Evolutionary conservation across 192 early-diverging fungal genomes (phyloP), one percentile per base, ranked within the genome.

Genomic region (Chytriomyces sp.): DNA sequence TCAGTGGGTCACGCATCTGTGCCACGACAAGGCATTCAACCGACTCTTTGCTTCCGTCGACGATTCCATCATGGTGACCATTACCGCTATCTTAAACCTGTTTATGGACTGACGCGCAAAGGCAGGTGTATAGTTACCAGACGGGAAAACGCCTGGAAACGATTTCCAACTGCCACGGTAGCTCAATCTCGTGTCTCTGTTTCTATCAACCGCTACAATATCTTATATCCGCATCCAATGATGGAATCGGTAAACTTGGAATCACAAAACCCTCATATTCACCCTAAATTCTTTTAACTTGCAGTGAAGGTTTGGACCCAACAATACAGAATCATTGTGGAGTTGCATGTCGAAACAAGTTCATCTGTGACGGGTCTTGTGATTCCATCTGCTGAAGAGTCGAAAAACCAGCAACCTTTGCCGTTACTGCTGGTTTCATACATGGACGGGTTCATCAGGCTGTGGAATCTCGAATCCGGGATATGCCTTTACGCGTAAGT

Each of bases 291-390:
- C 61, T 63, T 26, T 11, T 47, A 6, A n/a, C 23, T 62, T 16
- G n/a, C 24, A 87, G 86, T 87, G 60, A 87, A 87, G 75, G 79
- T 88, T 23, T 87, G 86, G 81, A 86, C 81, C 60, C 80, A 79
- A 13, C 79, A 85, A 60, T 80, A 77, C 57, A 72, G 79, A 43
- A 75, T 87, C 8, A 16, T 88, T 5, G 80, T 83, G 63, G 71
- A 80, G 59, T 69, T 88, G 13, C 67, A 76, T 24, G 83, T 82
- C 11, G 86, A 88, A 71, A 64, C 79, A 24, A 77, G 80, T 26
- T 10, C 69, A 8, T 43, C 83, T 7, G 77, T 88, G 16, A 85
- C 87, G 24, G 85, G 84, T 16, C 49, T 67, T 6, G 10, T 61
- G 16, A 59, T 67, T 26, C 59, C 65, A 35, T 50, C 57, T 45